phyloP scores from a whole-genome alignment of 306 rosid species.

The Oemleria cerasiformis region DNA sequence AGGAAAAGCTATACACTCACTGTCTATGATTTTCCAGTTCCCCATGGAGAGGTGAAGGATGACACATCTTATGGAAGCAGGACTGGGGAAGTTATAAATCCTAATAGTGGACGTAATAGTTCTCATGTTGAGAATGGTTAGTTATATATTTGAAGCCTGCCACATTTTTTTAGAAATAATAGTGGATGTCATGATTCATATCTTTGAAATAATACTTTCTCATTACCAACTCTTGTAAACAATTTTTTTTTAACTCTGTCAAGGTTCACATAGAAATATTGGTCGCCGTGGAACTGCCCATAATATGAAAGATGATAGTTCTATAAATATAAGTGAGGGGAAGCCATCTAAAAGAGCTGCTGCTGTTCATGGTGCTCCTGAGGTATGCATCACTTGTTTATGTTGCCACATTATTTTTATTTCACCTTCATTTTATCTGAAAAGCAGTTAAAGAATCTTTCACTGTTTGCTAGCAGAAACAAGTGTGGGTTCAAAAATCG shows the following conservation, averaged over 20 bases:
- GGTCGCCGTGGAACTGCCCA: constrained; percentile 69
- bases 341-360: constrained; percentile 70
- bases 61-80: constrained; percentile 41
- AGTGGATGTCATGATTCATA: too few relatives aligned
- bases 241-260: constrained; percentile 17
- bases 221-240: constrained; percentile 4
- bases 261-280: constrained; percentile 64
- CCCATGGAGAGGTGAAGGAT: constrained; percentile 46
- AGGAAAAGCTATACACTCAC: constrained; percentile 18
- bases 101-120: constrained; percentile 49
- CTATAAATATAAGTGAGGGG: constrained; percentile 56
- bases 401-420: neutral
- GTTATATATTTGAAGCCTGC: constrained; percentile 20
- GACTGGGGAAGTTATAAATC: constrained; percentile 46
- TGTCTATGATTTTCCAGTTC: constrained; percentile 27
- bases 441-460: constrained; percentile 8
- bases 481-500: constrained; percentile 96
- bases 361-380: constrained; percentile 57
- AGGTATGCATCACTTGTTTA: constrained; percentile 49
- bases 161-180: too few relatives aligned
- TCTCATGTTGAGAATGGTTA: constrained; percentile 54
- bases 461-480: constrained; percentile 66
- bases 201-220: neutral
- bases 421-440: constrained; percentile 12
- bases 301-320: constrained; percentile 58